Conservation (phyloP, 2,329 filamentous ascomycete genomes). For the Teratosphaeria viscida region DNA sequence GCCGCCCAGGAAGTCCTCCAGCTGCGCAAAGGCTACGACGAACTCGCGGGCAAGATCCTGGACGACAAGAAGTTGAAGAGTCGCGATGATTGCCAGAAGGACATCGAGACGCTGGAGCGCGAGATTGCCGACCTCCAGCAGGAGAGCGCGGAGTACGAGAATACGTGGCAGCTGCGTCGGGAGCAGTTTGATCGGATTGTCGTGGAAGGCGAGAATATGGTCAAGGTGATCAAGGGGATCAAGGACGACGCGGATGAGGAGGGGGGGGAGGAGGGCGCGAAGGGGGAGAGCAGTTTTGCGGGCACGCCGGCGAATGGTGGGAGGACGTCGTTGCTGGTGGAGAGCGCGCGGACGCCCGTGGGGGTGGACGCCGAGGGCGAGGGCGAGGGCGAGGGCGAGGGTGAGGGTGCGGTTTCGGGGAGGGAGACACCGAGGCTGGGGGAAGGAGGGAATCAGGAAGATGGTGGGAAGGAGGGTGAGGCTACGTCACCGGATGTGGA, state of each 20-base stretch:
- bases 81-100: constrained; percentile 70
- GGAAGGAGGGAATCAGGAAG: constrained; percentile 9
- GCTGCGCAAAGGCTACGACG: constrained; percentile 76
- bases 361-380: background rate
- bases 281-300: constrained; percentile 33
- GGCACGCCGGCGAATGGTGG: constrained; percentile 36
- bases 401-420: constrained; percentile 1
- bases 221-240: constrained; percentile 81
- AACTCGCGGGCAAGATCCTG: constrained; percentile 77
- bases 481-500: constrained; percentile 14
- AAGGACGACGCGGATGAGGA: constrained; percentile 68
- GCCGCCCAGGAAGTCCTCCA: constrained; percentile 64
- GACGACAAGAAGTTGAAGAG: constrained; percentile 68
- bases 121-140: constrained; percentile 81
- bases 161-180: constrained; percentile 72
- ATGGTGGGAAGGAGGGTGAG: constrained; percentile 7
- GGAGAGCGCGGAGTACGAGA: constrained; percentile 71
- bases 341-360: constrained; percentile 28
- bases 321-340: constrained; percentile 18
- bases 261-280: constrained; percentile 29
- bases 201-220: constrained; percentile 78
- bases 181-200: constrained; percentile 84
- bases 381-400: constrained; percentile 9
- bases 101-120: constrained; percentile 70
- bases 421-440: constrained; percentile 22